Evolutionary conservation across 345 rosid genomes (phyloP).

Genomic region (Acer saccharum): DNA sequence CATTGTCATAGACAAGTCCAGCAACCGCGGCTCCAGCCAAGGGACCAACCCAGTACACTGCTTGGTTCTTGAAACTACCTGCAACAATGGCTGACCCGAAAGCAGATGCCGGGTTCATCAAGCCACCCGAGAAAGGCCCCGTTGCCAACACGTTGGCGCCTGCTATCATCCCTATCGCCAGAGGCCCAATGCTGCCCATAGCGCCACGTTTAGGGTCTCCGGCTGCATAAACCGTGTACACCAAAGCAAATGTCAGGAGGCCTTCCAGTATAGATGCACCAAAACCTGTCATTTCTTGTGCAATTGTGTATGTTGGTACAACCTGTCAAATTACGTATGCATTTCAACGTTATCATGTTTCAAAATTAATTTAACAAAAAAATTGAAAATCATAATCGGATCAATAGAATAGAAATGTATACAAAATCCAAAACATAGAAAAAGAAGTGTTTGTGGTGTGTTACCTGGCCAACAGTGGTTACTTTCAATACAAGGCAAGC

Average conservation of each 20-base stretch:
- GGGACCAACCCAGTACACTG: slow-evolving; percentile 94
- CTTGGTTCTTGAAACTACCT: slow-evolving; percentile 82
- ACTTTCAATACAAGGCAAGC: slow-evolving; percentile 74
- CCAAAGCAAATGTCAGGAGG: slow-evolving; percentile 64
- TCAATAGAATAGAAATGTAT: no score
- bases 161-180: slow-evolving; percentile 63
- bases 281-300: slow-evolving; percentile 86
- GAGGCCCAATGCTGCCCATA: slow-evolving; percentile 48
- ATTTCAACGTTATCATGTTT: background rate
- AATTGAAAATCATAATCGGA: no score
- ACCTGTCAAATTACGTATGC: slow-evolving; percentile 34
- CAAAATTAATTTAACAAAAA: no score
- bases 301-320: slow-evolving; percentile 58
- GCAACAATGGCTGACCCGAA: slow-evolving; percentile 75
- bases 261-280: slow-evolving; percentile 89
- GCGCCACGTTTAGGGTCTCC: slow-evolving; percentile 56
- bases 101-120: slow-evolving; percentile 88
- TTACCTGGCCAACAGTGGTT: slow-evolving; percentile 61
- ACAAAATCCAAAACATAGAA: background rate
- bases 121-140: slow-evolving; percentile 88
- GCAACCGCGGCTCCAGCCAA: slow-evolving; percentile 73
- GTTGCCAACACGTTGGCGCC: slow-evolving; percentile 77
- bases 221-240: slow-evolving; percentile 68
- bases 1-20: slow-evolving; percentile 69
- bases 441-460: background rate